Evolutionary conservation across 2,329 filamentous ascomycete genomes (phyloP).

Genomic region (Onygena corvina): DNA sequence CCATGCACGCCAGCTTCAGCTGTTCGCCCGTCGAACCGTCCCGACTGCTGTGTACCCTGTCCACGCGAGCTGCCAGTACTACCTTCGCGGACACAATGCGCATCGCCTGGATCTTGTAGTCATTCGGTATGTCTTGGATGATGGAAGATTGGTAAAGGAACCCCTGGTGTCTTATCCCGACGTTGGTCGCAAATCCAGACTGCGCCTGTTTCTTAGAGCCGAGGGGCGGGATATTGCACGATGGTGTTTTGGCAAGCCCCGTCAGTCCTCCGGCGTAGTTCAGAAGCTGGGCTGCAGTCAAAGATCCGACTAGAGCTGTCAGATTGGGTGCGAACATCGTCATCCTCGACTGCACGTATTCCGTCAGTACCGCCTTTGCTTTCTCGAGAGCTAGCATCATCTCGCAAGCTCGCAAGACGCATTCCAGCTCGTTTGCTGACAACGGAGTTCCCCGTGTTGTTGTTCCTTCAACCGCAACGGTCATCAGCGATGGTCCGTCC

Average conservation of each 20-base stretch:
- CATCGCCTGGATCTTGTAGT: conserved; percentile 86
- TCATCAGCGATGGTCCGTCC: conserved; percentile 84
- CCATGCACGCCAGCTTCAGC: conserved; percentile 68
- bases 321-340: conserved; percentile 90
- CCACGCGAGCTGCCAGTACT: conserved; percentile 81
- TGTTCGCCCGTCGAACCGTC: conserved; percentile 75
- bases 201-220: conserved; percentile 78
- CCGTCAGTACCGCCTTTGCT: conserved; percentile 74
- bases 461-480: conserved; percentile 87
- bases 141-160: conserved; percentile 88
- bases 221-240: conserved; percentile 83
- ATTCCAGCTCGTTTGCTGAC: conserved; percentile 58
- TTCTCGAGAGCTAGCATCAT: conserved; percentile 80
- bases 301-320: conserved; percentile 76
- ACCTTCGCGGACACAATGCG: conserved; percentile 89
- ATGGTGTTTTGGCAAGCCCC: conserved; percentile 78
- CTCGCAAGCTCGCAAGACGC: conserved; percentile 65
- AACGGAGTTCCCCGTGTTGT: conserved; percentile 74
- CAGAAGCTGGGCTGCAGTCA: conserved; percentile 91
- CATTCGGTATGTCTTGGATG: conserved; percentile 69
- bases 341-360: conserved; percentile 96
- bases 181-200: conserved; percentile 80
- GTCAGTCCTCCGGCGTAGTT: conserved; percentile 84
- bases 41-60: conserved; percentile 67
- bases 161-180: conserved; percentile 79